Evolutionary conservation across 176 grass and related monocot genomes (phyloP), one percentile per base, ranked within the genome.

Genomic region (Luzula sylvatica): DNA sequence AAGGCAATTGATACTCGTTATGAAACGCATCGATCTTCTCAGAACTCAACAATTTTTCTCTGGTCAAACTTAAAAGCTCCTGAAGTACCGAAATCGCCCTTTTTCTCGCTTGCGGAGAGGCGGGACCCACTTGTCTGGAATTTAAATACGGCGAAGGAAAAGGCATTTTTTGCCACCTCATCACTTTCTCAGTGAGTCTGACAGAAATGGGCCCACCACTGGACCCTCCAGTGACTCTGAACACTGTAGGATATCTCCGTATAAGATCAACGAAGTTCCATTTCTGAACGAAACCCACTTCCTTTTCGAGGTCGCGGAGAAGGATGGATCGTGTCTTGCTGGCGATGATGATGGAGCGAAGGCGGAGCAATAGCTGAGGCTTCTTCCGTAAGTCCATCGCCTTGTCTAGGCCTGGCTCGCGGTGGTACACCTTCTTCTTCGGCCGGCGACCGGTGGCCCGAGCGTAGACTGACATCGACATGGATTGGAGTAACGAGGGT

Each of bases 91-190:
- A 73, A 39, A 86, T 64, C 3, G 78, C 75, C 5, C 84, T 44
- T 61, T 96, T 89, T 53, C 81, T 61, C 13, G 85, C 84, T 42
- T 86, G 84, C 21, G 81, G 81, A 18, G 84, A 79, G 35, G 67
- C 68, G 35, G 69, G 55, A 40, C 85, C 80, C 5, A 89, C 70
- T 59, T 24, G 63, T 44, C 90, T 78, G 41, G 74, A 70, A 39
- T 77, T 86, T 67, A 89, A 51, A 76, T 82, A 89, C 20, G 90
- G 90, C 23, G 90, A 96, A 61, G 80, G 73, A 61, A 89, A 96
- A 32, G 77, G 70, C 77, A 89, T 79, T 50, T 82, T 96, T 75
- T 96, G 84, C 90, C 90, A 96, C 50, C 59, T 96, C 21, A 96
- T 28, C 15, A 86, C 52, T 50, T 82, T 89, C 52, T 89, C 81